These are phyloP conservation scores for Scheffersomyces parashehatae DNA, from an alignment of 1,139 yeast species.

Conservation along the genomic window DNA sequence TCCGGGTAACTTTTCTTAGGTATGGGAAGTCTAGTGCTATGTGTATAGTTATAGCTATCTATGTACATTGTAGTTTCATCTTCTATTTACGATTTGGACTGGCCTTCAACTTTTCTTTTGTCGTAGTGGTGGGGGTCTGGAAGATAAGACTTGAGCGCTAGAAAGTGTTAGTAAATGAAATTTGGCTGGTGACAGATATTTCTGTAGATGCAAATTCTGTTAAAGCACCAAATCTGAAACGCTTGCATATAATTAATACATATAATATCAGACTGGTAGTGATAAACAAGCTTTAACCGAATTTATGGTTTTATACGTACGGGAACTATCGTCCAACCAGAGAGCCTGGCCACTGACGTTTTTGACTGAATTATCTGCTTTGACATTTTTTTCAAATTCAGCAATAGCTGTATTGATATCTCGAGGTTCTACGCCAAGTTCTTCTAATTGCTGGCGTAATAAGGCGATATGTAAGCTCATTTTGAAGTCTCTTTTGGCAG, in stretches of 20 bases:
- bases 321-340: slow-evolving; percentile 58
- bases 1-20: slow-evolving; percentile 24
- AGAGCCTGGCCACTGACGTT: slow-evolving; percentile 56
- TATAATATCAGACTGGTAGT: background rate
- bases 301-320: slow-evolving; percentile 16
- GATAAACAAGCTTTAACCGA: background rate
- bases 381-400: slow-evolving; percentile 57
- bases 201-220: background rate
- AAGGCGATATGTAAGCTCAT: slow-evolving; percentile 67
- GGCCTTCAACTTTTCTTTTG: slow-evolving; percentile 22
- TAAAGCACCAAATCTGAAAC: no score
- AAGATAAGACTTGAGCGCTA: slow-evolving; percentile 47
- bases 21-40: no score
- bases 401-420: slow-evolving; percentile 51
- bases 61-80: slow-evolving; percentile 1
- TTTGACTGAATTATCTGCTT: slow-evolving; percentile 53
- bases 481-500: slow-evolving; percentile 54
- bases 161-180: background rate
- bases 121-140: slow-evolving; percentile 66
- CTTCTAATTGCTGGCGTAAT: slow-evolving; percentile 56
- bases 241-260: no score
- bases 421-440: slow-evolving; percentile 53
- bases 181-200: no score
- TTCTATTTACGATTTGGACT: slow-evolving; percentile 1
- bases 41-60: background rate